phyloP scores from a whole-genome alignment of 2,329 filamentous ascomycete species.

The Pseudocercospora fuligena region DNA sequence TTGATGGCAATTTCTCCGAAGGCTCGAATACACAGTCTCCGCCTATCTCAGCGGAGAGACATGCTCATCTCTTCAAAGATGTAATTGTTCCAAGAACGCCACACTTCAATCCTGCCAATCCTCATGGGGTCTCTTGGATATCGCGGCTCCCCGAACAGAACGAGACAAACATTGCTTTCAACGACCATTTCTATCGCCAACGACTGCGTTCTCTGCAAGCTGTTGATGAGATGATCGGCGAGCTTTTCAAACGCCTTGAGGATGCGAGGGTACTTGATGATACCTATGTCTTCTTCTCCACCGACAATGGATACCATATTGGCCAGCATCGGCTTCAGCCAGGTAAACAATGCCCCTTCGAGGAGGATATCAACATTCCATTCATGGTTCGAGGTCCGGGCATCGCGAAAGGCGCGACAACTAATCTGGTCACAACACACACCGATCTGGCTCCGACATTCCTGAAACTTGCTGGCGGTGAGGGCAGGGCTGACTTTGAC shows the following conservation, averaged over 20 bases:
- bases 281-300: slow-evolving; percentile 49
- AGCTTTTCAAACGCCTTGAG: slow-evolving; percentile 49
- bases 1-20: slow-evolving; percentile 41
- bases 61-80: slow-evolving; percentile 65
- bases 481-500: slow-evolving; percentile 41
- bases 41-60: slow-evolving; percentile 64
- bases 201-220: slow-evolving; percentile 57
- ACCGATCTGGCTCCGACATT: slow-evolving; percentile 48
- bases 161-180: slow-evolving; percentile 53
- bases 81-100: slow-evolving; percentile 64
- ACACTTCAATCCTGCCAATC: slow-evolving; percentile 66
- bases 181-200: slow-evolving; percentile 58
- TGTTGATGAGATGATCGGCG: slow-evolving; percentile 61
- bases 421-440: slow-evolving; percentile 45
- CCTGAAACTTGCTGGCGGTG: slow-evolving; percentile 40
- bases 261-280: slow-evolving; percentile 52
- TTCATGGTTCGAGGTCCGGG: slow-evolving; percentile 46
- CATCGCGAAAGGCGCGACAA: slow-evolving; percentile 36
- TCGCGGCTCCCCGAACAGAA: slow-evolving; percentile 51
- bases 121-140: slow-evolving; percentile 55
- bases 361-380: slow-evolving; percentile 49
- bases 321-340: slow-evolving; percentile 47
- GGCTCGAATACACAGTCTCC: slow-evolving; percentile 43
- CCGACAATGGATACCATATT: slow-evolving; percentile 49
- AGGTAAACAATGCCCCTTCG: slow-evolving; percentile 46